These are phyloP conservation scores for Nemophila menziesii DNA, from an alignment of 257 asterid species.

Conservation along the genomic window DNA sequence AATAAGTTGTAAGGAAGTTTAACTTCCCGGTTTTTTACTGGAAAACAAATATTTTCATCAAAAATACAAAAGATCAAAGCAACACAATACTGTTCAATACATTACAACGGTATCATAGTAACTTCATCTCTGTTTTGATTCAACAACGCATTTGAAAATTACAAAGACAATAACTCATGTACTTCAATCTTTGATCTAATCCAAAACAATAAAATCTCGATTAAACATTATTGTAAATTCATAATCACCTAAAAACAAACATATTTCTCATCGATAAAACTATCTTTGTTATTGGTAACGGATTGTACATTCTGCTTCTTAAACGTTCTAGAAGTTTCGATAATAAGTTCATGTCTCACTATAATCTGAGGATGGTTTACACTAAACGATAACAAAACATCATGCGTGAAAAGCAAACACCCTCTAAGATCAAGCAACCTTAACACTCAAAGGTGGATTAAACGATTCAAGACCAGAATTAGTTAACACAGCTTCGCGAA, in stretches of 20 bases:
- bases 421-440: conserved; percentile 68
- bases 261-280: conserved; percentile 38
- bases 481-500: conserved; percentile 55
- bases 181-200: conserved; percentile 91
- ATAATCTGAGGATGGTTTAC: conserved; percentile 44
- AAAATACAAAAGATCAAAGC: too few species aligned
- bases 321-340: conserved; percentile 10
- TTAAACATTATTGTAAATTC: conserved; percentile 5
- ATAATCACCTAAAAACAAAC: not conserved
- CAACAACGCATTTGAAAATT: conserved; percentile 19
- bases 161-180: conserved; percentile 52
- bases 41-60: too few species aligned
- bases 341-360: conserved; percentile 50
- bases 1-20: too few species aligned
- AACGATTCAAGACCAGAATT: conserved; percentile 43
- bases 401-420: conserved; percentile 76
- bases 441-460: conserved; percentile 43
- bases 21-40: too few species aligned
- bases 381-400: conserved; percentile 34
- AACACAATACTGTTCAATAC: conserved; percentile 11
- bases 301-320: conserved; percentile 27
- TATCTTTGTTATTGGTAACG: conserved; percentile 9
- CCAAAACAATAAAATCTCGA: conserved; percentile 6
- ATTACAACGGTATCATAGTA: conserved; percentile 14
- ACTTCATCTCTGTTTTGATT: conserved; percentile 16